These are phyloP conservation scores for Trypethelium eluteriae DNA, from an alignment of 495 filamentous ascomycete species.

Conservation along the genomic window DNA sequence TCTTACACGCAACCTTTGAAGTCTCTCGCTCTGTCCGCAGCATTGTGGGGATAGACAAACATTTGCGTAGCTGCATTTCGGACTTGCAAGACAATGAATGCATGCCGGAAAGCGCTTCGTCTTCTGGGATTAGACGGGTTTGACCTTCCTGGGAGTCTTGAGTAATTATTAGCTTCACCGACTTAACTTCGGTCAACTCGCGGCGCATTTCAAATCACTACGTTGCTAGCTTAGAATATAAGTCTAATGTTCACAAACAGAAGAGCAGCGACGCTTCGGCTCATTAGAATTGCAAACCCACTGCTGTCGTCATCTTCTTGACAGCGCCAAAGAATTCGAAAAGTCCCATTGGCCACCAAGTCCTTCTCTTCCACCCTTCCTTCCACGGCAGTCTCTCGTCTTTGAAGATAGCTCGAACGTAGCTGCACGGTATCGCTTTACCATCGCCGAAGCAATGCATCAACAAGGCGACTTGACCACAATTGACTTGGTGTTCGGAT, in stretches of 20 bases:
- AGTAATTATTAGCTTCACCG: neutral
- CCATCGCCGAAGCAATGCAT: conserved; percentile 12
- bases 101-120: conserved; percentile 6
- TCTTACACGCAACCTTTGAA: neutral
- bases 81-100: conserved; percentile 1
- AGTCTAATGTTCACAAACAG: neutral
- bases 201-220: neutral
- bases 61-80: neutral
- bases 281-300: neutral
- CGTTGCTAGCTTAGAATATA: neutral
- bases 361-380: conserved; percentile 12
- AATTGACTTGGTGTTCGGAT: conserved; percentile 9
- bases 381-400: conserved; percentile 11
- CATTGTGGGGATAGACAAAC: conserved; percentile 2
- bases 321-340: conserved; percentile 11
- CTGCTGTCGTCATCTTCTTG: conserved; percentile 11
- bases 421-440: conserved; percentile 11
- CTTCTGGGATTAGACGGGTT: conserved; percentile 3
- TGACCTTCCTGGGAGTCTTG: neutral
- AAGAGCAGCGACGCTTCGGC: neutral
- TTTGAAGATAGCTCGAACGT: conserved; percentile 9
- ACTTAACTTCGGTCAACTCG: conserved; percentile 3
- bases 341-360: conserved; percentile 12
- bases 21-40: conserved; percentile 3
- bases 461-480: conserved; percentile 11